Evolutionary conservation across 140 eudicot species (phyloP), one percentile per base, ranked within the genome.

Genomic region (Oenanthe javanica): DNA sequence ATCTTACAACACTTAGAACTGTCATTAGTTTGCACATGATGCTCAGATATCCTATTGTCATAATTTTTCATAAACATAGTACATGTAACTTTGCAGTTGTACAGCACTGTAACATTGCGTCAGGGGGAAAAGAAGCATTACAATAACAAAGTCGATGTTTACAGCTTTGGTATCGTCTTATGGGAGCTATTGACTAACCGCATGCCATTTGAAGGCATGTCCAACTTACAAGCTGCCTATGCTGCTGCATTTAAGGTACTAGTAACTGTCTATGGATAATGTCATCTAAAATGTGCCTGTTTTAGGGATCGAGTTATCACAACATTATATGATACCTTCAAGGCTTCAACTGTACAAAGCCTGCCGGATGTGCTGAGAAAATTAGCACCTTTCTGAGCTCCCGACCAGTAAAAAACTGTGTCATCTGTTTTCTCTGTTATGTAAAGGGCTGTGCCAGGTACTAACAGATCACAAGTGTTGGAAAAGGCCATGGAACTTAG

Each of bases 81-180:
- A 77, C 49, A 76, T 79, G 64, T 82, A 80, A 75, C 45, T 81
- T 77, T 88, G 89, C 90, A 94, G 97, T 80, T 94, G 91, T 94
- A 94, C 83, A 94, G 97, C 84, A 94, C 99, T 1, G 99, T 94
- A 83, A 94, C 99, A 5, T 84, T 94, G 81, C 96, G 99, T 46
- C 99, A 89, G 81, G 99, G 99, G 78, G 99, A 94, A 86, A 94
- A 94, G 86, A 94, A 94, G 90, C 99, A 94, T 86, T 94, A 94
- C 87, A 94, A 94, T 76, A 94, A 94, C 88, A 92, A 92, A 78
- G 99, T 94, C 67, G 99, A 94, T 82, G 96, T 92, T 64, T 94
- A 94, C 79, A 94, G 99, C 83, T 94, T 94, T 45, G 99, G 97
- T 6, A 89, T 94, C 72, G 99, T 94, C 81, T 85, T 94, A 13